These are phyloP conservation scores for Ascodesmis nigricans DNA, from an alignment of 495 filamentous ascomycete genomes.

Conservation along the genomic window DNA sequence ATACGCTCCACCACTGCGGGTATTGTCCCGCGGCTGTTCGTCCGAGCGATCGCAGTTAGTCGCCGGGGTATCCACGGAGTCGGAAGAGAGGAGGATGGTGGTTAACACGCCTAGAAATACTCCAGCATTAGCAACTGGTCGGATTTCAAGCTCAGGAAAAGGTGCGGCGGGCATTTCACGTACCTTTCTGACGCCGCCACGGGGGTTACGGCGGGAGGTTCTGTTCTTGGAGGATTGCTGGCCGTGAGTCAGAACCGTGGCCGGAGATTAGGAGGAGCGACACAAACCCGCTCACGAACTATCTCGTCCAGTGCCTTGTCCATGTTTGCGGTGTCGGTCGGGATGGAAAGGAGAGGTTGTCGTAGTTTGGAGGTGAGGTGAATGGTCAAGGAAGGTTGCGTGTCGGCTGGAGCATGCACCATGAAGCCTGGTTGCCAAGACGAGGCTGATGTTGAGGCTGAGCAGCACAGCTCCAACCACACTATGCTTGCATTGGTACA, in stretches of 20 bases:
- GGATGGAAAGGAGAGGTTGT: too few relatives aligned
- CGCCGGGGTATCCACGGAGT: slow-evolving; percentile 1
- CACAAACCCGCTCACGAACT: slow-evolving; percentile 48
- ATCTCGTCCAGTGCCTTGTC: slow-evolving; percentile 72
- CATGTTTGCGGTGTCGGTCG: too few relatives aligned
- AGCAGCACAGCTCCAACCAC: too few relatives aligned
- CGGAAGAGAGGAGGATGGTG: slow-evolving; percentile 13
- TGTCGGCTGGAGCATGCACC: too few relatives aligned
- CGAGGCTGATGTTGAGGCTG: too few relatives aligned
- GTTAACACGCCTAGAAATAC: slow-evolving; percentile 20
- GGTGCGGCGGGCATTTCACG: neutral
- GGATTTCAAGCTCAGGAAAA: neutral
- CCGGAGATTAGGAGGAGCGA: neutral
- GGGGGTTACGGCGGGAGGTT: slow-evolving; percentile 15
- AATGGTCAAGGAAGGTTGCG: too few relatives aligned
- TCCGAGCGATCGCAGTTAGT: neutral
- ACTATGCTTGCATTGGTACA: too few relatives aligned
- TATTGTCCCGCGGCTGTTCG: slow-evolving; percentile 2
- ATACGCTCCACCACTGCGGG: slow-evolving; percentile 1
- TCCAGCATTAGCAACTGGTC: neutral
- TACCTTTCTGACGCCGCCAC: slow-evolving; percentile 22
- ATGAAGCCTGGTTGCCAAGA: too few relatives aligned
- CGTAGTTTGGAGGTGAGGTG: too few relatives aligned
- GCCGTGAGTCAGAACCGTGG: neutral
- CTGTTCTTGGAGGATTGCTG: slow-evolving; percentile 6